Percentiles rank a stretch among this genome's conserved stretches.
Evolutionary conservation across 2,329 filamentous ascomycete genomes (phyloP).

Genomic region (Cordyceps fumosorosea): DNA sequence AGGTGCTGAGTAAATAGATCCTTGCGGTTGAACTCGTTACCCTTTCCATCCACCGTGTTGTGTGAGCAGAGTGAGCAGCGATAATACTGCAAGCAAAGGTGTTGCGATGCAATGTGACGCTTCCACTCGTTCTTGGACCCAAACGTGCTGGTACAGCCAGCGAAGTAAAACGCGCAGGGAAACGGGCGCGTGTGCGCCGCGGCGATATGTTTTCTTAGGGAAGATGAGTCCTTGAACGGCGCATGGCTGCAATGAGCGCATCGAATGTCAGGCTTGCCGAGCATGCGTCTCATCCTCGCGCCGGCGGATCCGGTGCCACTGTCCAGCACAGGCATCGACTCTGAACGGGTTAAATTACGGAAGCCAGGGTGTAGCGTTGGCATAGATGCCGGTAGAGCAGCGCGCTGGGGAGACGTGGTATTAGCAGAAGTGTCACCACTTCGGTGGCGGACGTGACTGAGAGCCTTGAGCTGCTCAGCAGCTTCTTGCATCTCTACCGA

Average conservation of each 20-base stretch:
- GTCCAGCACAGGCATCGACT: conserved; percentile 11
- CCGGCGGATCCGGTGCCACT: conserved; percentile 30
- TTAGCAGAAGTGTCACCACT: conserved; percentile 35
- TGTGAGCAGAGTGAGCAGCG: conserved; percentile 56
- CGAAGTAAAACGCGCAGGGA: conserved; percentile 77
- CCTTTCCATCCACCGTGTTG: conserved; percentile 47
- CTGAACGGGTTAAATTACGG: conserved; percentile 13
- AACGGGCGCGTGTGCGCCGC: conserved; percentile 69
- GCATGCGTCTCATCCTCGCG: conserved; percentile 39
- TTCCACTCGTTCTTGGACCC: conserved; percentile 98
- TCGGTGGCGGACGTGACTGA: conserved; percentile 55
- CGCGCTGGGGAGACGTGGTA: conserved; percentile 14
- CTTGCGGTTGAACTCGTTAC: conserved; percentile 82
- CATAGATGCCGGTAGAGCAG: conserved; percentile 8
- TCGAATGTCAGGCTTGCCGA: conserved; percentile 54
- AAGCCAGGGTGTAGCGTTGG: conserved; percentile 1
- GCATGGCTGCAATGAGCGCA: conserved; percentile 57
- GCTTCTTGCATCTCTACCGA: conserved; percentile 65
- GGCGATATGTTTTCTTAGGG: conserved; percentile 59
- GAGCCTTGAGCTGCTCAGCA: conserved; percentile 58
- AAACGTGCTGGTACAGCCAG: conserved; percentile 78
- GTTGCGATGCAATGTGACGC: conserved; percentile 83
- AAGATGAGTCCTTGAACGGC: conserved; percentile 61
- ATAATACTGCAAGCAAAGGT: conserved; percentile 65
- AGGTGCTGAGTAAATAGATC: conserved; percentile 94